Evolutionary conservation across 257 asterid genomes (phyloP).

Genomic region (Gardenia jasminoides): DNA sequence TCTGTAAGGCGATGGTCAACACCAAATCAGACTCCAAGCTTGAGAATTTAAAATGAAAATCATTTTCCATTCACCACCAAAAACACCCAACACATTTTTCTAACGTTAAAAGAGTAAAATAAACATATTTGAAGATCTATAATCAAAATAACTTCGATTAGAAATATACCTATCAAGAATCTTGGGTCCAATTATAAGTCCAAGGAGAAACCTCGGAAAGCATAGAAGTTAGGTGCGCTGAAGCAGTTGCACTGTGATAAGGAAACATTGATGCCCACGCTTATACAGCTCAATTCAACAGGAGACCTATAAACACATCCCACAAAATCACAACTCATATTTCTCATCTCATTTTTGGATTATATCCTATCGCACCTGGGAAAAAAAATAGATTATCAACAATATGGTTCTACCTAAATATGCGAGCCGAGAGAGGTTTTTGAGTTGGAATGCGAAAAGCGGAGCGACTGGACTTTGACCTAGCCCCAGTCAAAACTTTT

Average conservation of each 20-base stretch:
- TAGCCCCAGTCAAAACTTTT: constrained; percentile 42
- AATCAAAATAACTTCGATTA: not conserved
- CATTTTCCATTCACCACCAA: too few relatives aligned
- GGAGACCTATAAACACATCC: constrained; percentile 50
- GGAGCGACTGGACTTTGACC: constrained; percentile 45
- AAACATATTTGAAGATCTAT: not conserved
- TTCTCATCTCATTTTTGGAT: not conserved
- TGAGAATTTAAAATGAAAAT: too few relatives aligned
- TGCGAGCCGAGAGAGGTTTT: constrained; percentile 46
- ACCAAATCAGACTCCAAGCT: too few relatives aligned
- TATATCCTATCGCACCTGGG: too few relatives aligned
- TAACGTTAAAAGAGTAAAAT: not conserved
- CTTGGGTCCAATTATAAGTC: constrained; percentile 58
- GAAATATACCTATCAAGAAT: constrained; percentile 53
- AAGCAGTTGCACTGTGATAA: constrained; percentile 89
- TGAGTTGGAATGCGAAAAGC: constrained; percentile 63
- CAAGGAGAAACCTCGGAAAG: constrained; percentile 68
- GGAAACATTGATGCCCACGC: constrained; percentile 75
- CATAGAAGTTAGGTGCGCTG: constrained; percentile 84
- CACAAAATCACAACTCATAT: not conserved
- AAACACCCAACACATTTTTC: too few relatives aligned
- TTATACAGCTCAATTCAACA: constrained; percentile 67
- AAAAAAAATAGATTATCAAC: not conserved
- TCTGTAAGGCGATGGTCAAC: too few relatives aligned
- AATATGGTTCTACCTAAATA: constrained; percentile 50